Percentiles rank a stretch among this genome's conserved stretches.
phyloP scores from a whole-genome alignment of 768 basidiomycete genomes.

The Roridomyces roridus region DNA sequence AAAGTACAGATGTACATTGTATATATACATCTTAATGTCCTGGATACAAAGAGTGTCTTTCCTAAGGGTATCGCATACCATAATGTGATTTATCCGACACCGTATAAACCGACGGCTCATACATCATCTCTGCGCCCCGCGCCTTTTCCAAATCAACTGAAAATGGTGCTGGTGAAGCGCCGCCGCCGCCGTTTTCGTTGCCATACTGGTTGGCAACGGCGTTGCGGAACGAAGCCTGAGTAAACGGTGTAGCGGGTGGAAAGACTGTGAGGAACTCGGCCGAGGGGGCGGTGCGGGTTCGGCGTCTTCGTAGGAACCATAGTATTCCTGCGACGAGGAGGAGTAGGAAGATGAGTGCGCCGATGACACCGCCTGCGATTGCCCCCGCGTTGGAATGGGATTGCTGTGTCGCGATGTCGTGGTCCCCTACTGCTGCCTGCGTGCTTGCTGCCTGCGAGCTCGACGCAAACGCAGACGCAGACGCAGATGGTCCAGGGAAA shows the following conservation, averaged over 20 bases:
- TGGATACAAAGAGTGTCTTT: too few relatives aligned
- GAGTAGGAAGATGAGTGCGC: conserved; percentile 47
- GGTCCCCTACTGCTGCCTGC: not conserved
- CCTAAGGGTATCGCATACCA: too few relatives aligned
- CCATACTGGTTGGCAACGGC: not conserved
- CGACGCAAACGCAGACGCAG: too few relatives aligned
- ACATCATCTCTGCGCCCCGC: too few relatives aligned
- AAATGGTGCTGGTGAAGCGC: too few relatives aligned
- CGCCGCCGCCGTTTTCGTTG: too few relatives aligned
- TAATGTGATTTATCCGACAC: not conserved
- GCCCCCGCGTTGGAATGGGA: conserved; percentile 44
- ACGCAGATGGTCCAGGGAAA: too few relatives aligned
- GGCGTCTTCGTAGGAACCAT: conserved; percentile 48
- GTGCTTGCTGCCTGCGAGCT: too few relatives aligned
- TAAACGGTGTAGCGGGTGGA: conserved; percentile 17
- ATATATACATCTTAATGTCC: too few relatives aligned
- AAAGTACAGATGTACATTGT: too few relatives aligned
- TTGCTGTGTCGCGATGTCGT: conserved; percentile 3
- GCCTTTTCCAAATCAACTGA: too few relatives aligned
- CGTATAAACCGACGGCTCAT: too few relatives aligned
- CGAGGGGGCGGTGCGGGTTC: conserved; percentile 57
- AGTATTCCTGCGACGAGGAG: conserved; percentile 42
- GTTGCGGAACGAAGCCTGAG: conserved; percentile 1
- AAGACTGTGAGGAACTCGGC: conserved; percentile 56
- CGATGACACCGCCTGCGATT: conserved; percentile 62